phyloP scores from a whole-genome alignment of 805 yeast species.

The Sugiyamaella chiloensis region DNA sequence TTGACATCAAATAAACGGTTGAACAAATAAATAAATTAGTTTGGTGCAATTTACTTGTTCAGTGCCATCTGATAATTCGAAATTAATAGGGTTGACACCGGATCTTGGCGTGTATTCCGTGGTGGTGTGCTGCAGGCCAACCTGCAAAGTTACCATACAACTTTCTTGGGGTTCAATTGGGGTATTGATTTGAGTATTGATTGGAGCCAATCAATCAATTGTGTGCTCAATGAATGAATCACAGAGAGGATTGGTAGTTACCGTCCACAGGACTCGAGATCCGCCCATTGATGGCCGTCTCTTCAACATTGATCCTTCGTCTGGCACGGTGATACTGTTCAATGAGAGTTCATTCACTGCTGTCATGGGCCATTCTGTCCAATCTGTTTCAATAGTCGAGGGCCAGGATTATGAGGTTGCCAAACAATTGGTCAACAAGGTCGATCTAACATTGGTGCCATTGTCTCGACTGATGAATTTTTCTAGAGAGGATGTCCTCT shows the following conservation, averaged over 20 bases:
- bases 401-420: not conserved
- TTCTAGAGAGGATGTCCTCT: too few species aligned
- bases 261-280: not conserved
- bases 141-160: too few species aligned
- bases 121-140: too few species aligned
- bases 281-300: conserved; percentile 1
- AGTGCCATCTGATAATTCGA: too few species aligned
- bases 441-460: not conserved
- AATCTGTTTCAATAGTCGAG: not conserved
- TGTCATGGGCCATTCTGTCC: not conserved
- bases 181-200: too few species aligned
- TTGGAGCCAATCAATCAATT: too few species aligned
- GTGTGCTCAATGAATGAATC: conserved; percentile 1
- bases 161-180: too few species aligned
- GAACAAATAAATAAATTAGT: too few species aligned
- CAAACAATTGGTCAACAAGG: not conserved
- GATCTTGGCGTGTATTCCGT: too few species aligned
- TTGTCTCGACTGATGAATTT: not conserved
- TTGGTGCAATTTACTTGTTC: too few species aligned
- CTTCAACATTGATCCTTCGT: conserved; percentile 6
- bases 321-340: conserved; percentile 2
- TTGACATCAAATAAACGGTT: too few species aligned
- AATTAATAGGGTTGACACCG: too few species aligned
- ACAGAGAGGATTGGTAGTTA: not conserved
- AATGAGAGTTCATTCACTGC: not conserved